These are phyloP conservation scores for Vishniacozyma victoriae DNA, from an alignment of 768 basidiomycete species.

Conservation along the genomic window DNA sequence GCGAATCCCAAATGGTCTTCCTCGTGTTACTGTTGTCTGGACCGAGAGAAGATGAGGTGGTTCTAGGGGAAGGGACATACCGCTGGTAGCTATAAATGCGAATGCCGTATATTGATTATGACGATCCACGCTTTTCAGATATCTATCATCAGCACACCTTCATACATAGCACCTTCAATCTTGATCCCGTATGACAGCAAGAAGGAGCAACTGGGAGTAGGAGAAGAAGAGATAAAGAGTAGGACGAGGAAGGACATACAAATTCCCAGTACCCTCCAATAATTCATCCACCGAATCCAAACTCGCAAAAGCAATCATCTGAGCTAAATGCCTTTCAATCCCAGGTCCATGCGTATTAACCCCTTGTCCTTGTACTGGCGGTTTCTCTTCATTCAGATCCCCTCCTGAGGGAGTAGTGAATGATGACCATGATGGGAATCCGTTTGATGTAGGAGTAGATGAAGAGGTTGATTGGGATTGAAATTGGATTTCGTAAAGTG, in stretches of 20 bases:
- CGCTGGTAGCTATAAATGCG: constrained; percentile 88
- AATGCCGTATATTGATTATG: constrained; percentile 99
- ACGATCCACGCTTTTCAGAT: constrained; percentile 88
- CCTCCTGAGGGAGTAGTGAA: constrained; percentile 35
- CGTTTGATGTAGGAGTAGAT: constrained; percentile 7
- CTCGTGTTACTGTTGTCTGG: too few relatives aligned
- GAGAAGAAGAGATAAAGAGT: neutral
- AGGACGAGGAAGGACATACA: constrained; percentile 29
- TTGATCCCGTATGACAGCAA: too few relatives aligned
- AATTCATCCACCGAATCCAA: constrained; percentile 92
- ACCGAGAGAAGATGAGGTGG: neutral
- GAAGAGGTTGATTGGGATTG: constrained; percentile 35
- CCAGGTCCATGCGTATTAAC: constrained; percentile 41
- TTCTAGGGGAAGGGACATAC: constrained; percentile 54
- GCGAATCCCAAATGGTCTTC: too few relatives aligned
- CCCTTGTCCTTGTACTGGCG: constrained; percentile 8
- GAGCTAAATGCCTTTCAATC: constrained; percentile 72
- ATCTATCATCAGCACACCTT: constrained; percentile 58
- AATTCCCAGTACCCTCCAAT: constrained; percentile 49
- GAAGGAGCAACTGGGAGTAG: neutral
- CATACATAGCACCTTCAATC: too few relatives aligned
- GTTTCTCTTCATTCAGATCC: constrained; percentile 7
- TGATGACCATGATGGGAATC: constrained; percentile 43
- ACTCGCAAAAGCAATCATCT: constrained; percentile 97
- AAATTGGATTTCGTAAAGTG: constrained; percentile 48